Evolutionary conservation across 768 basidiomycete species (phyloP), one percentile per base, ranked within the genome.

Genomic region (Podaxis mareebaensis): DNA sequence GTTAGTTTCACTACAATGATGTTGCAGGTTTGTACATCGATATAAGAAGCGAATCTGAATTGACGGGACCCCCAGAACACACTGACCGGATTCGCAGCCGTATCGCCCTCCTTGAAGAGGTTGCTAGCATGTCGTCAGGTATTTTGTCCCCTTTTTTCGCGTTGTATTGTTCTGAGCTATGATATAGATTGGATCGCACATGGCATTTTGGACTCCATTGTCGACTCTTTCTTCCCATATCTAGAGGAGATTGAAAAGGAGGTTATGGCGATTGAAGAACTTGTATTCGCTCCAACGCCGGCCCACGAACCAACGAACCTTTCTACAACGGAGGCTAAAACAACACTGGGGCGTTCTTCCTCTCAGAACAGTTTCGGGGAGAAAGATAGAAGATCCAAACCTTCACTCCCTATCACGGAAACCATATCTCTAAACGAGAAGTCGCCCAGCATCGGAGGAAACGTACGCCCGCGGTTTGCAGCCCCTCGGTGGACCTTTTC

Each of bases 201-300:
- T 73, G 91, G 89, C 22, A 82, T 97, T 60, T 78, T 98, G 66
- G 96, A 97, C 70, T 96, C 94, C 1, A 88, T 98, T 58, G 95
- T 98, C 22, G 95, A 98, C 71, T 90, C 92, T 0, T 96, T 96
- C 76, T 94, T 95, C 72, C 93, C 93, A 1, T 82, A 94, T 63
- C 78, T 95, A 63, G 83, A 88, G 66, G 86, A 88, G 63, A 89
- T 97, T 40, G 93, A 93, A 69, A 81, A 80, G 53, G 95, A 96
- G 70, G 89, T 93, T 2, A 81, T 86, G 64, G 85, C 85, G 17
- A 88, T 96, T 58, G 93, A 96, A 69, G 79, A 84, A 12, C 74
- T 92, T 42, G 86, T 95, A 17, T 85, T 84, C 68, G 71, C 79
- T 13, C 48, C 44, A 56, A 65, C n/a, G 13, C 13, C 42, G 7